Conservation (phyloP, 2,329 filamentous ascomycete genomes). For the Sclerotinia spermophila region DNA sequence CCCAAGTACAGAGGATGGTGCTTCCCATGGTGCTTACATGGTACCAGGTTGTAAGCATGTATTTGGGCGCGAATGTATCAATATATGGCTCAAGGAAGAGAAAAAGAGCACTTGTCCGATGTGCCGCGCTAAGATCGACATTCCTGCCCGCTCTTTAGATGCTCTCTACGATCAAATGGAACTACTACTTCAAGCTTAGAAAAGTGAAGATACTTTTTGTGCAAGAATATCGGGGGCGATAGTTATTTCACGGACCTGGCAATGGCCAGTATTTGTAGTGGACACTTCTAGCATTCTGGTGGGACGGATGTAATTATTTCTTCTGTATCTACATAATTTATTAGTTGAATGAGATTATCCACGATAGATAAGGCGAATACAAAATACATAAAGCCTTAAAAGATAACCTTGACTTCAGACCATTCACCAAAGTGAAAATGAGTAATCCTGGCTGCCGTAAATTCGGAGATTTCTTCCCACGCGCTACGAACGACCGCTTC, state of each 20-base stretch:
- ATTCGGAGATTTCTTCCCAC: too few species aligned
- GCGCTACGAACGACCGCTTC: too few species aligned
- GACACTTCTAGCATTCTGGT: not conserved
- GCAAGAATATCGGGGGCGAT: not conserved
- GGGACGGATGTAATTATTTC: too few species aligned
- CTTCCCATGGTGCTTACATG: not conserved
- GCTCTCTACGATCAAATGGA: not conserved
- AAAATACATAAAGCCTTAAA: not conserved
- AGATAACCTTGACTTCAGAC: not conserved
- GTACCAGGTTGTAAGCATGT: not conserved
- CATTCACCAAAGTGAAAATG: too few species aligned
- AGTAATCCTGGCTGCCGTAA: too few species aligned
- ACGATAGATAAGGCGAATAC: not conserved
- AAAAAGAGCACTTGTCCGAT: not conserved
- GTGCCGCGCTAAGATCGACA: not conserved
- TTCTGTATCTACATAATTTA: not conserved
- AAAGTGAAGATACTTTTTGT: too few species aligned
- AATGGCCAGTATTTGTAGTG: not conserved
- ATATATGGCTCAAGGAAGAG: not conserved
- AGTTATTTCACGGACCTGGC: too few species aligned
- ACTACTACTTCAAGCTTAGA: fast-evolving
- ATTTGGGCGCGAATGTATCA: not conserved
- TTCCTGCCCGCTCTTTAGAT: not conserved
- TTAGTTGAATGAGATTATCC: not conserved
- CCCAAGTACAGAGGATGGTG: not conserved